Evolutionary conservation across 257 asterid genomes (phyloP).

Genomic region (Solanum pimpinellifolium): DNA sequence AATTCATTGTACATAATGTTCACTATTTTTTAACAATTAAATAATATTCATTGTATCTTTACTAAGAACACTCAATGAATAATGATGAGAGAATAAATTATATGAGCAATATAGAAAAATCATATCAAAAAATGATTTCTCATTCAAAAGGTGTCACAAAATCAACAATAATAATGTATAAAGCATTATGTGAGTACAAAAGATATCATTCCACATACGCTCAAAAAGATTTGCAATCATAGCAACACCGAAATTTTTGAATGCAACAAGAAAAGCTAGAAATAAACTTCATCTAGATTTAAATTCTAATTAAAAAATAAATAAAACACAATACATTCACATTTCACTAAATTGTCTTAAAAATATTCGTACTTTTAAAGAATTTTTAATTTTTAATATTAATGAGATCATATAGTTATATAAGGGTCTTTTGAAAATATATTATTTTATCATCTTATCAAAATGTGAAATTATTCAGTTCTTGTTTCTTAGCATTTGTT

Average conservation of each 20-base stretch:
- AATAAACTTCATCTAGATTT: background rate
- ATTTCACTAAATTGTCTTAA: background rate
- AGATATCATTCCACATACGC: background rate
- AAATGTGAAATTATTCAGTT: background rate
- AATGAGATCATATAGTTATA: background rate
- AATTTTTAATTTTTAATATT: no score
- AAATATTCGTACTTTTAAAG: background rate
- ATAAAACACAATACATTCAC: no score
- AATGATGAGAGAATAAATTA: background rate
- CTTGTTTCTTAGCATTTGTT: background rate
- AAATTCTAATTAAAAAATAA: no score
- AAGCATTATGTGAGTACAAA: background rate
- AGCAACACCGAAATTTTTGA: background rate
- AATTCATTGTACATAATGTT: background rate
- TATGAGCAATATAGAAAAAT: background rate
- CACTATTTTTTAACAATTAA: no score
- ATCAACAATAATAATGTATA: background rate
- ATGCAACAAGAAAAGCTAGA: background rate
- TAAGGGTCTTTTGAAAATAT: background rate
- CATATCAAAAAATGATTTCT: background rate
- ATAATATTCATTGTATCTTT: background rate
- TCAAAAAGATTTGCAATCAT: background rate
- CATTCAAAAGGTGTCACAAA: background rate
- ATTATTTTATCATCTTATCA: background rate
- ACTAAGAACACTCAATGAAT: background rate